A percentile compares a stretch with the other conserved stretches of the same genome.
phyloP scores from a whole-genome alignment of 2,329 filamentous ascomycete genomes.

The Hirsutella rhossiliensis region DNA sequence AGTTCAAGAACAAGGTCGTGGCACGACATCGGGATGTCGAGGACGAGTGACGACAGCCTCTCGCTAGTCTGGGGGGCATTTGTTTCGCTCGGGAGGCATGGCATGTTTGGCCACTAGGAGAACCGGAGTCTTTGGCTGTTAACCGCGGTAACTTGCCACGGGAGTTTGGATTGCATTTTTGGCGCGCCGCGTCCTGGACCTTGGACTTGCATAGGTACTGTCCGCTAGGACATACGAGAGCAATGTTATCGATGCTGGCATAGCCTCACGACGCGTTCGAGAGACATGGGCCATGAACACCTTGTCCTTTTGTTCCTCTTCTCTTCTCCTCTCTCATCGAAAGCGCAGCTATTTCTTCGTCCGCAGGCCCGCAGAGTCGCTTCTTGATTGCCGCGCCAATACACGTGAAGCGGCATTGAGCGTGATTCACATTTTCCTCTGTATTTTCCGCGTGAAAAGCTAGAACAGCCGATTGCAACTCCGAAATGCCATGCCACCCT shows the following conservation, averaged over 20 bases:
- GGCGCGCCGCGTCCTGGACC: neutral
- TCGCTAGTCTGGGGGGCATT: neutral
- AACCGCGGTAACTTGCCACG: slow-evolving; percentile 18
- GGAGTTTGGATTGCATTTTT: slow-evolving; percentile 19
- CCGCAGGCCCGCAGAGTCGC: neutral
- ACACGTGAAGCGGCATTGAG: slow-evolving; percentile 8
- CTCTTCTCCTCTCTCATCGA: neutral
- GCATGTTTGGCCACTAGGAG: slow-evolving; percentile 17
- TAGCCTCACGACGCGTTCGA: neutral
- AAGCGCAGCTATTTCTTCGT: neutral
- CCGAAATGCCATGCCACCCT: slow-evolving; percentile 32
- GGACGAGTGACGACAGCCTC: slow-evolving; percentile 36
- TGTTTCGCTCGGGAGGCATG: neutral
- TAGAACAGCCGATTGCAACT: slow-evolving; percentile 34
- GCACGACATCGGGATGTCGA: slow-evolving; percentile 52
- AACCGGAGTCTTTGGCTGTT: slow-evolving; percentile 29
- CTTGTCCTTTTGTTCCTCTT: neutral
- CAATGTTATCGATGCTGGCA: slow-evolving; percentile 2
- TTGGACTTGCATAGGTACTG: neutral
- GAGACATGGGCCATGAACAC: neutral
- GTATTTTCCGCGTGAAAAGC: slow-evolving; percentile 27
- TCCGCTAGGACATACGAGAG: slow-evolving; percentile 1
- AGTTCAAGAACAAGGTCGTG: slow-evolving; percentile 71
- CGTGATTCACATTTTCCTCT: slow-evolving; percentile 23
- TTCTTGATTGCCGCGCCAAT: too few species aligned